Evolutionary conservation across 1,284 basidiomycete species (phyloP).

Genomic region (Vanrija sp.): DNA sequence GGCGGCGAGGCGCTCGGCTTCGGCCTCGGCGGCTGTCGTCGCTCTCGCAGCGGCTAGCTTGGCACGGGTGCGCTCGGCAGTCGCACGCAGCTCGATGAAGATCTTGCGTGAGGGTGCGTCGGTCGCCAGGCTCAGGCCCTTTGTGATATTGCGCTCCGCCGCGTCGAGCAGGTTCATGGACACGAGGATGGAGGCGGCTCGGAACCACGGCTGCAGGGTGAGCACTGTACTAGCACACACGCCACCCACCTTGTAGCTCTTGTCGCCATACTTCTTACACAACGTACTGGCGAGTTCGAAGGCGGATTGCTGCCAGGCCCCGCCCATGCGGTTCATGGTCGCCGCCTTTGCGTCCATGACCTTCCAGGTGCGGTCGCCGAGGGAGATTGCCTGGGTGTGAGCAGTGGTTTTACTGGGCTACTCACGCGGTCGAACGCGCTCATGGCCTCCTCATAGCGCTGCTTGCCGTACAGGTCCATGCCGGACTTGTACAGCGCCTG

Average conservation of each 20-base stretch:
- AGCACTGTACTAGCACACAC: background rate
- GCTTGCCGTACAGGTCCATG: conserved; percentile 7
- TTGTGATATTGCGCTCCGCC: conserved; percentile 9
- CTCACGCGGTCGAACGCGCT: conserved; percentile 22
- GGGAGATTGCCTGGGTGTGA: conserved; percentile 22
- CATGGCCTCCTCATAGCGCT: conserved; percentile 16
- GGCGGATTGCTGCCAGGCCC: conserved; percentile 19
- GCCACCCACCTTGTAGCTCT: conserved; percentile 19
- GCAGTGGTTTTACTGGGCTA: background rate
- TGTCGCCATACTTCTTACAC: conserved; percentile 23
- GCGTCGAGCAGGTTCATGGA: conserved; percentile 10
- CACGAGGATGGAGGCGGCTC: conserved; percentile 23
- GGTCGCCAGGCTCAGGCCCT: background rate
- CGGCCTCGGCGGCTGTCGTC: background rate
- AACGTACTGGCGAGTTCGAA: conserved; percentile 21
- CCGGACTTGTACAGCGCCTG: conserved; percentile 11
- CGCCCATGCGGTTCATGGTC: conserved; percentile 21
- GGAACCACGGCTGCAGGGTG: conserved; percentile 27
- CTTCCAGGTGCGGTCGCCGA: conserved; percentile 21
- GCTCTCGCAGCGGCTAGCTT: background rate
- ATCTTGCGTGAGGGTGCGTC: background rate
- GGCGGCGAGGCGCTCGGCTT: background rate
- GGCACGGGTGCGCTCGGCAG: background rate
- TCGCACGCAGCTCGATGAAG: conserved; percentile 2
- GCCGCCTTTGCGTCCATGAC: conserved; percentile 28